Evolutionary conservation across 805 yeast genomes (phyloP), one percentile per base, ranked within the genome.

Genomic region (Blastobotrys chiropterorum): DNA sequence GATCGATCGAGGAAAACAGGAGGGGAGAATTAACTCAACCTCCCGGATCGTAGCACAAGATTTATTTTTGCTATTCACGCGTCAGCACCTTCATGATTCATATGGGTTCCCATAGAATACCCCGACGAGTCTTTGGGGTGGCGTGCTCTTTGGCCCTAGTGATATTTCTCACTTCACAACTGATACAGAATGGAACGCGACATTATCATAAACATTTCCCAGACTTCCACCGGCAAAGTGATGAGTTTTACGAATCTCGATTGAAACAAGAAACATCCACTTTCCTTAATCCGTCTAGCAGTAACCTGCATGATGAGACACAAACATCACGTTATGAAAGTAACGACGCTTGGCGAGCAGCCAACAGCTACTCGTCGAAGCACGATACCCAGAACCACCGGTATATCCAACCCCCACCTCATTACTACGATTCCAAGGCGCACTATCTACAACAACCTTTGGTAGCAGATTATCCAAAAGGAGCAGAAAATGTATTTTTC

Each of bases 401-500:
- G 26, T 56, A 57, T 14, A n/a, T 11, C 1, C 30, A 46, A 4
- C 58, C 55, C 14, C 47, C 19, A 4, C 7, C 47, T 16, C 22
- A 31, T 20, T 6, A 15, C 11, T 59, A 38, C 47, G 34, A 40
- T 6, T 38, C 50, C 11, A 52, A 52, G 22, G 53, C 52, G 11
- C 51, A 54, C 20, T 58, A 52, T 44, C 47, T 61, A 30, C 52
- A 59, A 42, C 64, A 61, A 48, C 55, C 59, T 13, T 38, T 61
- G 22, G 51, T 53, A 19, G 63, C 62, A 1, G 65, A 61, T 44
- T 61, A 56, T 39, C 62, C 61, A 13, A 44, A 52, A 17, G 60
- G 59, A 13, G 47, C 60, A 3, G 64, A 61, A n/a, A 56, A 55
- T 13, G 15, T 65, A 4, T 67, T 66, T 47, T 51, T 70, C 43